phyloP scores from a whole-genome alignment of 2,329 filamentous ascomycete species.

The Fusarium ambrosium region DNA sequence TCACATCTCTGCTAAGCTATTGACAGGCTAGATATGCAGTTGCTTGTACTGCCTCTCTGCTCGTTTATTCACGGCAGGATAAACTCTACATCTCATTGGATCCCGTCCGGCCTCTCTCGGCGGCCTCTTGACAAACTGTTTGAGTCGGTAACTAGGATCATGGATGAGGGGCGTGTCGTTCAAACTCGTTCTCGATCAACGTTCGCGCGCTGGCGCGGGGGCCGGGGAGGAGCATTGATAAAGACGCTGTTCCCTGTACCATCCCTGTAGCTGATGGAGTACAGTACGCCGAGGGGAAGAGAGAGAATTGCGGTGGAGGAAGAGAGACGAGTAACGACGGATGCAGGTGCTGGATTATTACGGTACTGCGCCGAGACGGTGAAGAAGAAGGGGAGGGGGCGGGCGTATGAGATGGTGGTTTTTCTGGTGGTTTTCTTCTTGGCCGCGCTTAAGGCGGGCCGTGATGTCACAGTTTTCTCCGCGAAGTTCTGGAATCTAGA shows the following conservation, averaged over 20 bases:
- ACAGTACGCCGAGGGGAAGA: conserved; percentile 12
- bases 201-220: conserved; percentile 31
- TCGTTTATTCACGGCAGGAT: conserved; percentile 20
- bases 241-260: conserved; percentile 35
- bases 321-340: conserved; percentile 19
- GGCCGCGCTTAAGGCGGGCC: conserved; percentile 6
- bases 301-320: conserved; percentile 20
- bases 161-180: conserved; percentile 32
- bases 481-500: conserved; percentile 32
- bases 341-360: conserved; percentile 7
- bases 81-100: conserved; percentile 1
- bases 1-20: not conserved
- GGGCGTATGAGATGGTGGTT: not conserved
- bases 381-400: conserved; percentile 1
- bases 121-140: conserved; percentile 12
- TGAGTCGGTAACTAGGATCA: conserved; percentile 17
- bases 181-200: conserved; percentile 30
- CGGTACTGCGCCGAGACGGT: conserved; percentile 16
- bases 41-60: conserved; percentile 9
- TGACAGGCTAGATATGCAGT: conserved; percentile 20
- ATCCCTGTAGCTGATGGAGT: conserved; percentile 37
- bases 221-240: conserved; percentile 22
- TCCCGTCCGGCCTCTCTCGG: conserved; percentile 3
- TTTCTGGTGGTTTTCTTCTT: not conserved
- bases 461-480: conserved; percentile 29